Evolutionary conservation across 139 green algal genomes (phyloP), one percentile per base, ranked within the genome.

Genomic region (Chlamydomonas sp.): DNA sequence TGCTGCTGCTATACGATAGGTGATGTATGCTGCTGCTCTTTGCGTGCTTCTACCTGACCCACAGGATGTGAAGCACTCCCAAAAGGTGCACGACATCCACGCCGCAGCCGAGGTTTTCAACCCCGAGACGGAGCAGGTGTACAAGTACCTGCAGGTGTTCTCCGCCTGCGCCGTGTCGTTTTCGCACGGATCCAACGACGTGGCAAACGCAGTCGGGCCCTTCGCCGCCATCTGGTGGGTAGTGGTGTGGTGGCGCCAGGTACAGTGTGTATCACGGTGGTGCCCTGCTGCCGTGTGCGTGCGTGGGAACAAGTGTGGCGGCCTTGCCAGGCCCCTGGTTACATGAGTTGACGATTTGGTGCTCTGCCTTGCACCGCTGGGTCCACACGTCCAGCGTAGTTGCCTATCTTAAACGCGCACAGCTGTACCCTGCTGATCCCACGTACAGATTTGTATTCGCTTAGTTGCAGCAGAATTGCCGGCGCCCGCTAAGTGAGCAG

Each of bases 141-240:
- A 96, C 92, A 93, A 92, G 77, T 96, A 96, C 85, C 85, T 97
- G 59, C 83, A 89, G 84, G 81, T 90, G 5, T 87, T 89, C 63
- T 73, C 83, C 5, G 81, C 83, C 3, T 89, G 73, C 58, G 74
- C 60, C 57, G 84, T 92, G 59, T 85, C 84, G 0, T 90, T 89
- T 14, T 71, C 63, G 0, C 88, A 91, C 57, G 96, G 96, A 14
- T 86, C 93, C 73, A 97, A 97, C 84, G 96, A 98, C 88, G 95
- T 98, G 0, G 94, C 95, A 81, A 98, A 98, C 77, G 88, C 94
- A 9, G 90, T 94, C 15, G 96, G 96, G 5, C 94, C 95, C 61
- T 95, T 96, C n/a, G 83, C 94, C 60, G 95, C 90, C 68, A 94
- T 97, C 87, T 97, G 89, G 61, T 82, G 18, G 6, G 16, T 15